Conservation (phyloP, 257 asterid species). For the Nicotiana obtusifolia region DNA sequence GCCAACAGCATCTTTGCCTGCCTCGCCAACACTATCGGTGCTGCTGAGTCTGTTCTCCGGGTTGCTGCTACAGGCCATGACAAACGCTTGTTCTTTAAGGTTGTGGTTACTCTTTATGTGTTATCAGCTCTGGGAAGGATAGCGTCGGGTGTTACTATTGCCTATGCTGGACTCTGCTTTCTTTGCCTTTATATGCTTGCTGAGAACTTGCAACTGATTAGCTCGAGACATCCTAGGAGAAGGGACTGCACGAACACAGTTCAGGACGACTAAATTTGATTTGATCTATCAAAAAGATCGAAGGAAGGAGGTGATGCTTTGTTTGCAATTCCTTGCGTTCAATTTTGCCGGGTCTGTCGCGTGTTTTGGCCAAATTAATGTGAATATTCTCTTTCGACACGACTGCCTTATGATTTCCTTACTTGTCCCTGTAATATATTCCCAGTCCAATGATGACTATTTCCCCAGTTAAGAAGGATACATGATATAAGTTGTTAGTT, state of each 20-base stretch:
- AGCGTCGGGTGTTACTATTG: constrained; percentile 75
- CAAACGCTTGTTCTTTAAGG: constrained; percentile 91
- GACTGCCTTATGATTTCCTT: neutral
- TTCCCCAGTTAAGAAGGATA: neutral
- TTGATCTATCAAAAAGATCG: neutral
- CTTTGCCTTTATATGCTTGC: constrained; percentile 63
- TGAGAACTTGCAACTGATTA: constrained; percentile 43
- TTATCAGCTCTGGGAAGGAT: constrained; percentile 81
- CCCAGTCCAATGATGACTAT: neutral
- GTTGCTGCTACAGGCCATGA: constrained; percentile 99
- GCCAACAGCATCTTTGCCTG: constrained; percentile 75
- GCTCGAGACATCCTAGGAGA: constrained; percentile 40
- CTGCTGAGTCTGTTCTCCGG: constrained; percentile 96
- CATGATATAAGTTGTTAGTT: neutral
- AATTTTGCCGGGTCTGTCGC: neutral
- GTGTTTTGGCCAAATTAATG: neutral
- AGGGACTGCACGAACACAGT: constrained; percentile 36
- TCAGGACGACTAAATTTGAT: constrained; percentile 29
- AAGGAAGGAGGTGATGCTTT: neutral
- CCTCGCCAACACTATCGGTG: constrained; percentile 93
- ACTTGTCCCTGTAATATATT: neutral
- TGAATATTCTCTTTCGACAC: neutral
- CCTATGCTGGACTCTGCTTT: constrained; percentile 80
- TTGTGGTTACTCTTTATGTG: constrained; percentile 58
- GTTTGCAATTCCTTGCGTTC: neutral